A percentile compares a stretch with the other conserved stretches of the same genome.
Conservation (phyloP, 371 early-diverging fungal species). For the Rhizopus delemar region DNA sequence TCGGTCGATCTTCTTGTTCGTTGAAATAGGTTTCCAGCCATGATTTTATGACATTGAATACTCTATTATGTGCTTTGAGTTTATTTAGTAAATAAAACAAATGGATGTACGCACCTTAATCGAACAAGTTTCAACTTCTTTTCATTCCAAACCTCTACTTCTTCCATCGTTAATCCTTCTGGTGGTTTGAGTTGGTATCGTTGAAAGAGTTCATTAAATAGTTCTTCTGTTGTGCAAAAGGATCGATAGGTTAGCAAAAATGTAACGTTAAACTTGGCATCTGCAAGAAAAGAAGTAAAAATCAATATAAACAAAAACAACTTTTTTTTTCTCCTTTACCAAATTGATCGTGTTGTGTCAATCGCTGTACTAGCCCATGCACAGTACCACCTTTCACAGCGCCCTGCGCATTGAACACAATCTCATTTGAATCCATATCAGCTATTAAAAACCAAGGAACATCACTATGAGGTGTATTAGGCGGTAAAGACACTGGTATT, state of each 20-base stretch:
- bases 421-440: conserved; percentile 71
- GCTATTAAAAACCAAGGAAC: conserved; percentile 58
- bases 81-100: neutral
- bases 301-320: neutral
- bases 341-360: conserved; percentile 84
- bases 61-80: conserved; percentile 35
- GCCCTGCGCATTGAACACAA: conserved; percentile 83
- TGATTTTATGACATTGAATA: conserved; percentile 86
- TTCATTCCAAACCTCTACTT: conserved; percentile 79
- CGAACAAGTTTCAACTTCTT: conserved; percentile 85
- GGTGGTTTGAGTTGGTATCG: conserved; percentile 81
- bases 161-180: conserved; percentile 61
- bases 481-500: conserved; percentile 13
- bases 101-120: conserved; percentile 49
- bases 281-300: conserved; percentile 29
- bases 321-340: conserved; percentile 33
- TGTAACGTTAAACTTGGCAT: conserved; percentile 77
- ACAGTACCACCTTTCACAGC: conserved; percentile 90
- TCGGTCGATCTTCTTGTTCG: conserved; percentile 69
- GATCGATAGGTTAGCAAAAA: conserved; percentile 92
- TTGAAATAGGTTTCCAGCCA: conserved; percentile 90
- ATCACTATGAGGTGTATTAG: conserved; percentile 26
- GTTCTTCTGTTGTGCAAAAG: conserved; percentile 75
- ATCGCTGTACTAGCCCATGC: conserved; percentile 77
- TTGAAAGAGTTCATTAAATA: conserved; percentile 70